phyloP scores from a whole-genome alignment of 2,329 filamentous ascomycete species.

The Fonsecaea pugnacius region DNA sequence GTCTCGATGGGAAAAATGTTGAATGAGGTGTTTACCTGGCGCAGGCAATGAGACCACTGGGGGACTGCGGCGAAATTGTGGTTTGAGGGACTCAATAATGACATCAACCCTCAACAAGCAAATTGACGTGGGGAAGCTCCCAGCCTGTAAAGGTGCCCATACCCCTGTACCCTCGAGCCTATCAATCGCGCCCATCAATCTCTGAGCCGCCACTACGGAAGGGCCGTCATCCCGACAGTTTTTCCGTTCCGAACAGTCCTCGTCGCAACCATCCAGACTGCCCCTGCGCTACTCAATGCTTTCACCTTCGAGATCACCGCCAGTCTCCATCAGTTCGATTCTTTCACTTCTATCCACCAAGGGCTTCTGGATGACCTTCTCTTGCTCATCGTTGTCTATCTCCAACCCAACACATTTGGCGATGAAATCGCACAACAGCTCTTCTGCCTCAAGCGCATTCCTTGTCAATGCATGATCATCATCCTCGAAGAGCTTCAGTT shows the following conservation, averaged over 20 bases:
- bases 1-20: slow-evolving; percentile 17
- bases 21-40: slow-evolving; percentile 21
- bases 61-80: slow-evolving; percentile 20
- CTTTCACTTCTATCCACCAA: slow-evolving; percentile 36
- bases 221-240: slow-evolving; percentile 18
- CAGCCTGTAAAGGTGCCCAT: not conserved
- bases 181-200: not conserved
- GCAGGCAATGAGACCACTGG: not conserved
- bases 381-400: slow-evolving; percentile 23
- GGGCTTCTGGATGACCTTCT: slow-evolving; percentile 32
- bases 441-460: slow-evolving; percentile 46
- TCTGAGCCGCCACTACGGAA: not conserved
- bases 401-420: slow-evolving; percentile 37
- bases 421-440: slow-evolving; percentile 47
- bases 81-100: slow-evolving; percentile 3
- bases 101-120: slow-evolving; percentile 6
- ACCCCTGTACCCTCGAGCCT: not conserved
- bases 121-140: slow-evolving; percentile 17
- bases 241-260: slow-evolving; percentile 18
- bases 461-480: slow-evolving; percentile 51
- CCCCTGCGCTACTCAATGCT: slow-evolving; percentile 24
- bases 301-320: slow-evolving; percentile 46
- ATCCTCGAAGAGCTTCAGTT: slow-evolving; percentile 47
- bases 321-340: slow-evolving; percentile 42
- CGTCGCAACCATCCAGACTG: not conserved